Base-by-base conservation (phyloP, 306 rosid species). In the Arachis hypogaea region DNA sequence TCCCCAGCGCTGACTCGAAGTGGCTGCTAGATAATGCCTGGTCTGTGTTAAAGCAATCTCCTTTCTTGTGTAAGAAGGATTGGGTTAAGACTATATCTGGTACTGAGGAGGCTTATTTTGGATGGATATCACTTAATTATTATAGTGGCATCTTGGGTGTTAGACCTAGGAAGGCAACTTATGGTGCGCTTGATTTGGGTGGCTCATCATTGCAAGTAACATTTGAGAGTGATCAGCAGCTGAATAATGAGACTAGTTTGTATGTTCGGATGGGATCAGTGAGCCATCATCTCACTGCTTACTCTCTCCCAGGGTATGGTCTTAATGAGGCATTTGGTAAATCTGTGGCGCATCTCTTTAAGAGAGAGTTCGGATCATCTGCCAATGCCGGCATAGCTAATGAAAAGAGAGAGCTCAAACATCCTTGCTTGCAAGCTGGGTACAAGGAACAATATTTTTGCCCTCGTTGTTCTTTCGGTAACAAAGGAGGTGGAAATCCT, bases 161-260 rank as follows among this genome's bases (percentile, higher is more conserved):
- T 52, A 86, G 57, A 33, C 93, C 95, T 22, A 88, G 88, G 81
- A 76, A 83, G 76, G 89, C 90, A 18, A 94, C 97, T 9, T 92
- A 82, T 76, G 99, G 97, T 43, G 92, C 97, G 5, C 97, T 94
- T 68, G 97, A 94, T 64, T 79, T 94, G 85, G 99, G 99, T 7
- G 99, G 99, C 9, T 94, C 97, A 12, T 94, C 97, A 0, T 85
- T 94, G 90, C 97, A 94, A 86, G 95, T 94, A 69, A 94, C 99
- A 10, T 94, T 92, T 79, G 97, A 92, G 86, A 94, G 93, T 78
- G 90, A 85, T 73, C 86, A 79, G 64, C 87, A 73, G 43, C 38
- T 81, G 59, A 83, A 82, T 49, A 84, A 69, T 18, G 86, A 81
- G 70, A 85, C 92, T 60, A 88, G 88, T 74, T 82, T 94, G 77